These are phyloP conservation scores for Blumeriella jaapii DNA, from an alignment of 2,329 filamentous ascomycete genomes.

Conservation along the genomic window DNA sequence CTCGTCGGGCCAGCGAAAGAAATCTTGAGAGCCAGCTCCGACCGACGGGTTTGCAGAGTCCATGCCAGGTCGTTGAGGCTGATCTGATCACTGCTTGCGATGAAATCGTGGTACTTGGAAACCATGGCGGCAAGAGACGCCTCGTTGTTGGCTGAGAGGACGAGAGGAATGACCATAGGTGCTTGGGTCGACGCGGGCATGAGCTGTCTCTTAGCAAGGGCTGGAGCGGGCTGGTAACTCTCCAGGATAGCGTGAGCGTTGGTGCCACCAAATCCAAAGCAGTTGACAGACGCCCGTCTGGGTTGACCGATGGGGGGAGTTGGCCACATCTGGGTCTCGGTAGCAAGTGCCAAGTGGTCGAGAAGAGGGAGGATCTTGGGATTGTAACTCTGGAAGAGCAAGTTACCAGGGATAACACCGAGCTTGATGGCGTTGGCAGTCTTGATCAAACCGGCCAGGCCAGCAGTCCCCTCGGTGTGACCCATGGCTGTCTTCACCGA, in stretches of 20 bases:
- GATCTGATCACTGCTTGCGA: slow-evolving; percentile 4
- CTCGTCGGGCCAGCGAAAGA: slow-evolving; percentile 6
- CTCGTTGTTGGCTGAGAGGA: slow-evolving; percentile 9
- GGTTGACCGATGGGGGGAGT: slow-evolving; percentile 6
- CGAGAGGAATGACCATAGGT: slow-evolving; percentile 6
- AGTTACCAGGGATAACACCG: slow-evolving; percentile 27
- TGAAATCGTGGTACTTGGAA: slow-evolving; percentile 6
- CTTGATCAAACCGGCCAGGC: slow-evolving; percentile 20
- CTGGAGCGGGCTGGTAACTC: slow-evolving; percentile 37
- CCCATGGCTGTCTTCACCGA: slow-evolving; percentile 24
- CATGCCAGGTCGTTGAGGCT: slow-evolving; percentile 9
- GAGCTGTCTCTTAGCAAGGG: slow-evolving; percentile 37
- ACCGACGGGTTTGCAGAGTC: slow-evolving; percentile 8
- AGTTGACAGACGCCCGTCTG: slow-evolving; percentile 19
- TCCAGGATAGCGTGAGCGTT: slow-evolving; percentile 20
- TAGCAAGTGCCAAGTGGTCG: slow-evolving; percentile 8
- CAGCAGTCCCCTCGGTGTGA: slow-evolving; percentile 20
- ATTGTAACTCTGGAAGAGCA: slow-evolving; percentile 12
- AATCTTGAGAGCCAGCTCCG: slow-evolving; percentile 5
- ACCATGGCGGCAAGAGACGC: slow-evolving; percentile 8
- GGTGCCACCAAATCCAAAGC: slow-evolving; percentile 23
- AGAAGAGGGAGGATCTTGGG: slow-evolving; percentile 19
- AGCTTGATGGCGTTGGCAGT: slow-evolving; percentile 22
- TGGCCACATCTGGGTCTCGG: slow-evolving; percentile 12
- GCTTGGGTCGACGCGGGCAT: slow-evolving; percentile 4